These are phyloP conservation scores for Forsythia suspensa DNA, from an alignment of 257 asterid species.

Conservation along the genomic window DNA sequence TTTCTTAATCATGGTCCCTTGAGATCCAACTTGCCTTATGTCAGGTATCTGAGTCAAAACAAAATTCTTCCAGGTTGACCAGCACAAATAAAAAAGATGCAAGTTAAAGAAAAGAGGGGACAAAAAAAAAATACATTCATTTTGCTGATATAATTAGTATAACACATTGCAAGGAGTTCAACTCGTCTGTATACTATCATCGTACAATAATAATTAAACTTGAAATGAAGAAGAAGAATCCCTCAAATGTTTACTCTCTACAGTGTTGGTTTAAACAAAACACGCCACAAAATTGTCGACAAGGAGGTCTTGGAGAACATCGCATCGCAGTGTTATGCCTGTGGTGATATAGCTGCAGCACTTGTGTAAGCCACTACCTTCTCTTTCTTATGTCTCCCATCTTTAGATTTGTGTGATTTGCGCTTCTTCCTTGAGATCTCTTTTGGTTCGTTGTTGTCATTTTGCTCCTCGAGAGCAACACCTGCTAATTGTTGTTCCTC, in stretches of 20 bases:
- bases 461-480: constrained; percentile 20
- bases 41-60: background rate
- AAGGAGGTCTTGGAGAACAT: background rate
- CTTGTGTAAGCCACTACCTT: constrained; percentile 41
- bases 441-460: constrained; percentile 22
- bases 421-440: constrained; percentile 51
- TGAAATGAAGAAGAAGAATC: background rate
- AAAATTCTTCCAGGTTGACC: background rate
- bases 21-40: background rate
- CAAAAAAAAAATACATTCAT: background rate
- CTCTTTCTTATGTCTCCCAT: constrained; percentile 49
- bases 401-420: constrained; percentile 50
- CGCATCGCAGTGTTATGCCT: background rate
- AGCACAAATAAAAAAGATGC: background rate
- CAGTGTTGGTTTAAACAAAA: background rate
- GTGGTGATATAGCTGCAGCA: constrained; percentile 23
- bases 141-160: background rate
- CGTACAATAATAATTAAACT: background rate
- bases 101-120: background rate
- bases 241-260: background rate
- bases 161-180: background rate
- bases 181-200: background rate
- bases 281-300: background rate
- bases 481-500: constrained; percentile 25
- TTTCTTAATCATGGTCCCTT: background rate